Base-by-base conservation (phyloP, 1,284 basidiomycete species). In the Tausonia pullulans region DNA sequence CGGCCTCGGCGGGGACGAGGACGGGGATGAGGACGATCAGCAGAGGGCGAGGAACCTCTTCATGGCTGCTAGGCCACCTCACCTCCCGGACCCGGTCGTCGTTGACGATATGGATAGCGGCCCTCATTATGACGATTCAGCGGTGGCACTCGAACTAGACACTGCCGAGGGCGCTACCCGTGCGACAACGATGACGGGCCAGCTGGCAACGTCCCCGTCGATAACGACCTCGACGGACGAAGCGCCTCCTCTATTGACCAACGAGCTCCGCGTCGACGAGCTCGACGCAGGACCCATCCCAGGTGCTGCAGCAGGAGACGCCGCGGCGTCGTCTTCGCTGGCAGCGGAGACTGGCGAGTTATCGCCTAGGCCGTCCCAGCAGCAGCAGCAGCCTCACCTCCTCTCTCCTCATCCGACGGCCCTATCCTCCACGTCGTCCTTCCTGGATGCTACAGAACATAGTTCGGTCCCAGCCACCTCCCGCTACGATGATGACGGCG, bases 241-340 rank as follows among this genome's bases (percentile, higher is more conserved):
- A 27, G 27, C 27, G 27, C 27, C 27, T 2, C 27, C 27, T 27
- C 27, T 27, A 27, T 27, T 27, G 27, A 27, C 27, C 27, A 27
- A 27, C 27, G 53, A 60, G 39, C 50, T 64, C 3, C 40, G 73
- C 64, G 77, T 78, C 14, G 77, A 78, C 68, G 77, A 78, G 67
- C 71, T 78, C 49, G 77, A 78, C 64, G 73, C 76, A 0, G 77
- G 77, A 5, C 75, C 76, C 4, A 65, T 76, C 39, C 57, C 65
- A 5, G 40, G 27, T 27, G 27, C 27, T 27, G 27, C 27, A 27
- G 27, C 27, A 27, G 27, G 27, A 27, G 27, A 27, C 1, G 27
- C 27, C 27, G 27, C 27, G 27, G 27, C 69, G 16, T 58, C 67
- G 45, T 40, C 49, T 5, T 43, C 9, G 56, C 6, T 58, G 56